Evolutionary conservation across 164 flowering plant genomes (phyloP).

Genomic region (Saururus chinensis): DNA sequence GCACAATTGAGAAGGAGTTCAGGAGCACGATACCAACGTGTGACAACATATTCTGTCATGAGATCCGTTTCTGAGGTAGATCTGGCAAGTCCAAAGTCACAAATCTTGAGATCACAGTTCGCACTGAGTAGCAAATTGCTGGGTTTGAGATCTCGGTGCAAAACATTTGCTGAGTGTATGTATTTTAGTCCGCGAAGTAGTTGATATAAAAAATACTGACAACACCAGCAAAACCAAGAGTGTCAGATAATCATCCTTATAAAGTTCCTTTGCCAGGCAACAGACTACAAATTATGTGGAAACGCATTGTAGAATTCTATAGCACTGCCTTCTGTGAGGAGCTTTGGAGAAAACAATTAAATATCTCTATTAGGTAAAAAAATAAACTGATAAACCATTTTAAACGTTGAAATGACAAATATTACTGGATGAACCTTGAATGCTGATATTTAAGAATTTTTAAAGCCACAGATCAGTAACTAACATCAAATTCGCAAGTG

Average conservation of each 20-base stretch:
- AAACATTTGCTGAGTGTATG: constrained; percentile 81
- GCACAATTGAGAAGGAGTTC: constrained; percentile 82
- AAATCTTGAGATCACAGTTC: constrained; percentile 85
- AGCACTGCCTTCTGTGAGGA: too few species aligned
- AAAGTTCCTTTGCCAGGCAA: too few species aligned
- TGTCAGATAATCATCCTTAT: not conserved
- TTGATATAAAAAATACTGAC: constrained; percentile 84
- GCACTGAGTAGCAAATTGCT: constrained; percentile 84
- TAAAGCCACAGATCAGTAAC: too few species aligned
- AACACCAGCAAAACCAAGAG: not conserved
- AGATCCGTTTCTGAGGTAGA: constrained; percentile 74
- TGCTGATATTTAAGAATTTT: too few species aligned
- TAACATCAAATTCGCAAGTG: too few species aligned
- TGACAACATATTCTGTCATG: constrained; percentile 93
- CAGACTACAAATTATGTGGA: too few species aligned
- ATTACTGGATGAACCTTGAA: too few species aligned
- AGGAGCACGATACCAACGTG: constrained; percentile 90
- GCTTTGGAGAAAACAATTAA: too few species aligned
- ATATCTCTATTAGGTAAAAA: too few species aligned
- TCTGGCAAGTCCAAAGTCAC: constrained; percentile 94
- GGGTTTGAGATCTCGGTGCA: constrained; percentile 88
- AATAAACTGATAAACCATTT: too few species aligned
- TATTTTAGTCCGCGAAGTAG: constrained; percentile 75
- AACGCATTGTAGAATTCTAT: too few species aligned
- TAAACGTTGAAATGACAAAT: too few species aligned